Conservation (phyloP, 169 alveolate genomes). For the Pseudocohnilembus persalinus region DNA sequence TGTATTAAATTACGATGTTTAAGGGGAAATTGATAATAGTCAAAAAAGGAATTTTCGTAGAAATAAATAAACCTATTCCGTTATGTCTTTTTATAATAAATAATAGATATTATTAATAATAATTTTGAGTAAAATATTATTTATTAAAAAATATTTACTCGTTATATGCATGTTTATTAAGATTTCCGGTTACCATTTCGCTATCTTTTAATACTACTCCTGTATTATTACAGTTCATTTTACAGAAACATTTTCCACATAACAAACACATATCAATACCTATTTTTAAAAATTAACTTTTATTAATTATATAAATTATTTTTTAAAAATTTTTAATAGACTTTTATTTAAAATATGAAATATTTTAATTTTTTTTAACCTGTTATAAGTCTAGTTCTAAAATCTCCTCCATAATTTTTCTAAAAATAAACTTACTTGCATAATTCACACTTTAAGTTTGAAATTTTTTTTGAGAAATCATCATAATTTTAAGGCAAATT, state of each 20-base stretch:
- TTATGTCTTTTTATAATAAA: background rate
- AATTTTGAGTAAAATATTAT: no score
- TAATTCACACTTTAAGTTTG: background rate
- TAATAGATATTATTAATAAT: no score
- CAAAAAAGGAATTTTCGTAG: background rate
- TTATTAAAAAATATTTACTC: background rate
- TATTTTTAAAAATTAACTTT: no score
- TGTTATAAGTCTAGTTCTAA: background rate
- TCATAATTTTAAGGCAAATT: no score
- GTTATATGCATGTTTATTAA: background rate
- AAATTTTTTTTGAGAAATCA: background rate
- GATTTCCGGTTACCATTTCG: background rate
- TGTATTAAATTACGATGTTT: background rate
- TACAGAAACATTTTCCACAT: background rate
- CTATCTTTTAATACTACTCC: background rate
- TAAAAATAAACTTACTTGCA: background rate
- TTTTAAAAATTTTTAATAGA: no score
- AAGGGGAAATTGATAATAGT: background rate
- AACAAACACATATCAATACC: background rate
- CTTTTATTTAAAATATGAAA: no score
- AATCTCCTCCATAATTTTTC: background rate
- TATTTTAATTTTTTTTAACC: background rate
- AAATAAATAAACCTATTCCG: background rate
- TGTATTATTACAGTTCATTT: background rate
- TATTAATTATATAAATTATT: no score